Evolutionary conservation across 805 yeast species (phyloP).

Genomic region (Sungouiozyma ichnusensis): DNA sequence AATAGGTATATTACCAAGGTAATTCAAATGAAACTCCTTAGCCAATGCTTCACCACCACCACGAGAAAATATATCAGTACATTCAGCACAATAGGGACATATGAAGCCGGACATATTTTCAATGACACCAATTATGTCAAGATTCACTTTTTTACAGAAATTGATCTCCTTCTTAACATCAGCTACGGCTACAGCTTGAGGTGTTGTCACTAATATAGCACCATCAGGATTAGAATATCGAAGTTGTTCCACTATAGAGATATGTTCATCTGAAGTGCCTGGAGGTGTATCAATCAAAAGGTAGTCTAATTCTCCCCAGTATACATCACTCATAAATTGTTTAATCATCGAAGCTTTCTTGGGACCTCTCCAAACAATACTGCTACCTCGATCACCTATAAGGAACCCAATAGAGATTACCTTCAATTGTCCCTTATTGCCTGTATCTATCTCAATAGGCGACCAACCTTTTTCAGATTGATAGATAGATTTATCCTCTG

Average conservation of each 20-base stretch:
- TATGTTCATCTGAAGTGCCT: constrained; percentile 97
- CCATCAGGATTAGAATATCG: constrained; percentile 69
- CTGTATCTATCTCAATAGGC: constrained; percentile 49
- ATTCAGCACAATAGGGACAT: constrained; percentile 88
- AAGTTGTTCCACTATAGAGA: constrained; percentile 88
- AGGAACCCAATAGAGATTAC: constrained; percentile 87
- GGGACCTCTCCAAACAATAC: constrained; percentile 98
- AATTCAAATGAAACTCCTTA: constrained; percentile 47
- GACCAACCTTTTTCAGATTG: constrained; percentile 86
- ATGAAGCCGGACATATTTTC: constrained; percentile 97
- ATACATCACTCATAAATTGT: constrained; percentile 83
- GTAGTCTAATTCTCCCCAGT: constrained; percentile 74
- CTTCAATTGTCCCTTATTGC: constrained; percentile 38
- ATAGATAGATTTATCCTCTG: constrained; percentile 67
- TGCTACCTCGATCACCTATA: constrained; percentile 70
- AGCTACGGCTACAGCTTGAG: constrained; percentile 85
- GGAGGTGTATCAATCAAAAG: constrained; percentile 95
- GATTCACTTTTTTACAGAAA: constrained; percentile 78
- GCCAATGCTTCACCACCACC: constrained; percentile 85
- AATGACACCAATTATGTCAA: constrained; percentile 71
- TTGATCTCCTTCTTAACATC: constrained; percentile 92
- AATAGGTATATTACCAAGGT: constrained; percentile 82
- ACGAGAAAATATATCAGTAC: constrained; percentile 81
- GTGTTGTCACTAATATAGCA: constrained; percentile 91
- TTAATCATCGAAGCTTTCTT: constrained; percentile 96